Evolutionary conservation across 306 rosid genomes (phyloP).

Genomic region (Elaeagnus macrophylla): DNA sequence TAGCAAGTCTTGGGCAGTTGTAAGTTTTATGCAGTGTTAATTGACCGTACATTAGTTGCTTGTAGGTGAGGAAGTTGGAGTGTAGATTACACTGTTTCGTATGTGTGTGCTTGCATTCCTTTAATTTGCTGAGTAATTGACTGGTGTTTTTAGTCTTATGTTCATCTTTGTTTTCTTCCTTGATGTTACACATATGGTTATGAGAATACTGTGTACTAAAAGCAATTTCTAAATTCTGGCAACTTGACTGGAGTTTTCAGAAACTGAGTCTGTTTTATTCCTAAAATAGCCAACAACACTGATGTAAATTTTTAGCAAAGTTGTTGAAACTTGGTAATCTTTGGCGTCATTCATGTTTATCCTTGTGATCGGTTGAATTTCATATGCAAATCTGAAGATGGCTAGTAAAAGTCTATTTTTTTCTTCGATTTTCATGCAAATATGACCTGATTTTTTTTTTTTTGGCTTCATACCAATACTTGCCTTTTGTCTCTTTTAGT

Average conservation of each 20-base stretch:
- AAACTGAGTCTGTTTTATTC: background rate
- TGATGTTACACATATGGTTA: background rate
- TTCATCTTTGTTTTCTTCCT: background rate
- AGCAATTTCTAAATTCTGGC: background rate
- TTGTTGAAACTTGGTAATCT: too few species aligned
- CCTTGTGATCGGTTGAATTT: too few species aligned
- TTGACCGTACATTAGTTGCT: background rate
- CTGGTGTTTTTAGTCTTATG: background rate
- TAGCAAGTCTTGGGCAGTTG: conserved; percentile 73
- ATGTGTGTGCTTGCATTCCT: background rate
- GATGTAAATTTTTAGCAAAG: too few species aligned
- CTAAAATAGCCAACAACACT: too few species aligned
- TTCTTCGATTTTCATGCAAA: background rate
- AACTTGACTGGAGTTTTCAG: background rate
- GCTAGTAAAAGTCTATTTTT: too few species aligned
- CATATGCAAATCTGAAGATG: too few species aligned
- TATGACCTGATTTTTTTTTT: background rate
- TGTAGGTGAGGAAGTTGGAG: background rate
- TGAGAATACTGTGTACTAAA: background rate
- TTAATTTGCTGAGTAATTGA: background rate
- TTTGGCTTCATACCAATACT: too few species aligned
- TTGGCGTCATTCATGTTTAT: too few species aligned
- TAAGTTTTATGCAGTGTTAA: conserved; percentile 30
- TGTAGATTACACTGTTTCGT: background rate
- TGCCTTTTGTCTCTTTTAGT: too few species aligned